phyloP scores from a whole-genome alignment of 768 basidiomycete genomes.

The Pleurotus citrinopileatus region DNA sequence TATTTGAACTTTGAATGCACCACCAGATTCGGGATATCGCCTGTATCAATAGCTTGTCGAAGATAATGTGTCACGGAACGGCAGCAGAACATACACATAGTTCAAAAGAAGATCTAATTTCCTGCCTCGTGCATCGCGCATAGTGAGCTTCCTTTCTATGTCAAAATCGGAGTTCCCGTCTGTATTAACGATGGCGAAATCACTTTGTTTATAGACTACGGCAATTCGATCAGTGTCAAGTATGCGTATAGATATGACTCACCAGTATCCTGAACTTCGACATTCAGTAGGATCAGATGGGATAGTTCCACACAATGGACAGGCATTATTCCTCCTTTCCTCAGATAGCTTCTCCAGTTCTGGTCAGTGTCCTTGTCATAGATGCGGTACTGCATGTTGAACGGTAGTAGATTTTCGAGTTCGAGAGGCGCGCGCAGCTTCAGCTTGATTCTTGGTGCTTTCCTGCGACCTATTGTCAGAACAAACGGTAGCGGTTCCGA shows the following conservation, averaged over 20 bases:
- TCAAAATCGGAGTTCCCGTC: constrained; percentile 90
- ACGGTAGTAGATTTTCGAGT: constrained; percentile 92
- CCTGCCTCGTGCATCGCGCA: constrained; percentile 71
- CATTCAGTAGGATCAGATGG: constrained; percentile 86
- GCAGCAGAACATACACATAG: constrained; percentile 66
- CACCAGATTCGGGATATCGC: constrained; percentile 85
- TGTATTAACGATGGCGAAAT: constrained; percentile 96
- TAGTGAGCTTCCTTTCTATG: constrained; percentile 64
- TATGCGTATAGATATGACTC: constrained; percentile 14
- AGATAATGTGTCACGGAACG: neutral
- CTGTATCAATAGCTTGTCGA: constrained; percentile 34
- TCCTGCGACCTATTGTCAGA: constrained; percentile 38
- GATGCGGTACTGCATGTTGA: constrained; percentile 92
- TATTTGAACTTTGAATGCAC: constrained; percentile 94
- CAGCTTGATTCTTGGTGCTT: constrained; percentile 81
- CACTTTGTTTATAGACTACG: constrained; percentile 86
- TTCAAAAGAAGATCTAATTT: constrained; percentile 84
- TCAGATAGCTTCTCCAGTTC: constrained; percentile 91
- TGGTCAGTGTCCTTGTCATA: constrained; percentile 94
- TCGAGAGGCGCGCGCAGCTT: constrained; percentile 92
- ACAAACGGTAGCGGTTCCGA: neutral
- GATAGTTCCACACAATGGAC: constrained; percentile 92
- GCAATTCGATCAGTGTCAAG: neutral
- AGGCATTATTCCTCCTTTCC: constrained; percentile 93
- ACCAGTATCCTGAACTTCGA: constrained; percentile 93